These are phyloP conservation scores for Lophiotrema nucula DNA, from an alignment of 495 filamentous ascomycete genomes.

Conservation along the genomic window DNA sequence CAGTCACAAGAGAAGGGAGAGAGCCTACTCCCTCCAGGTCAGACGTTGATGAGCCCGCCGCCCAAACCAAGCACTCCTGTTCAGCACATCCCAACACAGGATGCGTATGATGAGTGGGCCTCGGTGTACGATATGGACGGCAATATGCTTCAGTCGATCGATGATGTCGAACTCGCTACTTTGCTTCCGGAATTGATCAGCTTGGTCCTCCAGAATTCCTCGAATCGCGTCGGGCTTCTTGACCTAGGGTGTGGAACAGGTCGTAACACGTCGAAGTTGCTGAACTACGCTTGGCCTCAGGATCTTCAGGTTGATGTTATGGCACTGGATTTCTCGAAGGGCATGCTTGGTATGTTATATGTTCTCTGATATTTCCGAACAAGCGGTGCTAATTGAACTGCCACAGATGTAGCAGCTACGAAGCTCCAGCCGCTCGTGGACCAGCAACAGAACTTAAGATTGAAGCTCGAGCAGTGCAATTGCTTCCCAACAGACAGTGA, in stretches of 20 bases:
- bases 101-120: constrained; percentile 50
- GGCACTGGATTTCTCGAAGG: constrained; percentile 51
- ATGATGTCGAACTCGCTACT: constrained; percentile 56
- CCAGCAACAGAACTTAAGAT: not conserved
- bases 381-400: too few species aligned
- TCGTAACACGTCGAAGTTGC: constrained; percentile 62
- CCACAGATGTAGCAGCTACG: constrained; percentile 51
- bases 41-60: not conserved
- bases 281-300: constrained; percentile 35
- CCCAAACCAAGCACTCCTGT: constrained; percentile 28
- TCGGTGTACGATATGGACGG: constrained; percentile 68
- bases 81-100: constrained; percentile 41
- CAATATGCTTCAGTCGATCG: constrained; percentile 71
- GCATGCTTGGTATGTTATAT: too few species aligned
- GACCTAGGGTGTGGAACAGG: constrained; percentile 72
- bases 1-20: not conserved
- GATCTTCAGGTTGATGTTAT: constrained; percentile 39
- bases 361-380: too few species aligned
- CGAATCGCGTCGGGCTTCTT: constrained; percentile 46
- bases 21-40: not conserved
- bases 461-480: constrained; percentile 43
- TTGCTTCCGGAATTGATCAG: constrained; percentile 57
- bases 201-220: constrained; percentile 28
- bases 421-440: constrained; percentile 34
- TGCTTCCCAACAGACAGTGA: constrained; percentile 16